phyloP scores from a whole-genome alignment of 2,329 filamentous ascomycete genomes.

The Lizonia empirigonia region DNA sequence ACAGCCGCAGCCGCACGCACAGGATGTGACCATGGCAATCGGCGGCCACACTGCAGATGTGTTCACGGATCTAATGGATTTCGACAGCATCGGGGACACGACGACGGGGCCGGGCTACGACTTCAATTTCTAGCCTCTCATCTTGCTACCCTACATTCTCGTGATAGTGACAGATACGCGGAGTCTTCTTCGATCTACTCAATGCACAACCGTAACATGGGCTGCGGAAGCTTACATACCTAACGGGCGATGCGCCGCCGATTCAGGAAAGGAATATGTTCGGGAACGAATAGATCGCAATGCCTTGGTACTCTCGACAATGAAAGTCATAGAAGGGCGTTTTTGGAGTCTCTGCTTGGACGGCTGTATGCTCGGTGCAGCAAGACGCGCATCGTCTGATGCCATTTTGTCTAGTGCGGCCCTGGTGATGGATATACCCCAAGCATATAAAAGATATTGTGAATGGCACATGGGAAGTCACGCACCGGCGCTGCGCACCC shows the following conservation, averaged over 20 bases:
- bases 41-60: constrained; percentile 5
- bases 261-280: background rate
- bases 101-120: constrained; percentile 2
- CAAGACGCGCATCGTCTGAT: background rate
- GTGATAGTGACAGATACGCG: background rate
- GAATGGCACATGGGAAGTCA: too few species aligned
- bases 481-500: too few species aligned
- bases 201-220: too few species aligned
- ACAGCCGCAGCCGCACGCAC: constrained; percentile 7
- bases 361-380: background rate
- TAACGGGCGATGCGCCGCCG: background rate
- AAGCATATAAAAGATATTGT: too few species aligned
- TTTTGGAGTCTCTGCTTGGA: background rate
- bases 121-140: constrained; percentile 7
- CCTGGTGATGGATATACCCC: background rate
- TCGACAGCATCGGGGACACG: constrained; percentile 9
- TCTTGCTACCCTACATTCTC: background rate
- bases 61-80: constrained; percentile 14
- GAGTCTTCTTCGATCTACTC: background rate
- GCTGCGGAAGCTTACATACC: background rate
- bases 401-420: background rate
- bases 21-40: constrained; percentile 5
- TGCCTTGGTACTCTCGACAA: background rate
- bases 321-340: background rate
- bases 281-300: background rate